Evolutionary conservation across 139 green algal genomes (phyloP).

Genomic region (Ulvella scutata): DNA sequence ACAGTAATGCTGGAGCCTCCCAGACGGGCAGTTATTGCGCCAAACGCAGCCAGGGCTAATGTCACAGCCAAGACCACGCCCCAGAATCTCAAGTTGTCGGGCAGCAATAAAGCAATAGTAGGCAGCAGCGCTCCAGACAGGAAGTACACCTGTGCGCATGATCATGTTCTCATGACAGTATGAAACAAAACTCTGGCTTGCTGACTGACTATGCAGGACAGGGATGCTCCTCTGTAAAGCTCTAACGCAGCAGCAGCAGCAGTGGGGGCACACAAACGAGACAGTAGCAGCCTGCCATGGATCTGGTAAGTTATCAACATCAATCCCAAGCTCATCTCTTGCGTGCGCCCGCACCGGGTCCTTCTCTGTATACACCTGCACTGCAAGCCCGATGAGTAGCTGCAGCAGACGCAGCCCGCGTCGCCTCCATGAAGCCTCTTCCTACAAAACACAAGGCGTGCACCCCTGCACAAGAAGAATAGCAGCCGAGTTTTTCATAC

Average conservation of each 20-base stretch:
- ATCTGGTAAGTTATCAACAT: constrained; percentile 72
- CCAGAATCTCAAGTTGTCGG: too few relatives aligned
- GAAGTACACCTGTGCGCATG: too few relatives aligned
- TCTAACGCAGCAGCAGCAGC: background rate
- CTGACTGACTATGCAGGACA: too few relatives aligned
- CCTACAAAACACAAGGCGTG: background rate
- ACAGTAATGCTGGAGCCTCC: constrained; percentile 35
- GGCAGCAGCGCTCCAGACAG: too few relatives aligned
- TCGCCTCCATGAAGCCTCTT: background rate
- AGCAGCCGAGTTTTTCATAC: too few relatives aligned
- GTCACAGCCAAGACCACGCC: background rate
- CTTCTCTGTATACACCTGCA: constrained; percentile 37
- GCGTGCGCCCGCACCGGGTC: constrained; percentile 73
- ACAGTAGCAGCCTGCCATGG: constrained; percentile 29
- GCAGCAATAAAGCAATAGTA: too few relatives aligned
- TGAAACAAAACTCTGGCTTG: too few relatives aligned
- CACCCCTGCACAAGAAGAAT: too few relatives aligned
- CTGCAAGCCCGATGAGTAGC: constrained; percentile 20
- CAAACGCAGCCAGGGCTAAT: constrained; percentile 38
- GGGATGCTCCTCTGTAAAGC: background rate
- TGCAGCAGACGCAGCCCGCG: background rate
- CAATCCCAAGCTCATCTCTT: constrained; percentile 78
- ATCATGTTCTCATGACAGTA: too few relatives aligned
- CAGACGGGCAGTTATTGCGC: constrained; percentile 40
- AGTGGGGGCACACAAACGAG: background rate